phyloP scores from a whole-genome alignment of 2,329 filamentous ascomycete species.

The Didymella glomerata region DNA sequence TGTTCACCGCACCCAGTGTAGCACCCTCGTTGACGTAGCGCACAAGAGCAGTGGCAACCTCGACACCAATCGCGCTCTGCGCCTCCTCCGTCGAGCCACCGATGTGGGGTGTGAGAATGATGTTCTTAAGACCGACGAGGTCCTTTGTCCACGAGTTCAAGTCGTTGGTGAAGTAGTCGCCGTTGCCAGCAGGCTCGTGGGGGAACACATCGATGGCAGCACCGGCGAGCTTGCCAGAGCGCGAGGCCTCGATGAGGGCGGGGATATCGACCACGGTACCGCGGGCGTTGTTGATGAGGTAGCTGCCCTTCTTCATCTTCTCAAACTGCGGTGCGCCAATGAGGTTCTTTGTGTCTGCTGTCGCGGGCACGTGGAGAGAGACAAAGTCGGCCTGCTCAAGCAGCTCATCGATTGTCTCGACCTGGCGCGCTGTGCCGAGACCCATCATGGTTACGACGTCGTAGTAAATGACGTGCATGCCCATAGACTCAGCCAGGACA shows the following conservation, averaged over 20 bases:
- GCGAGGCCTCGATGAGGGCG: conserved; percentile 86
- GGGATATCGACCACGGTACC: conserved; percentile 95
- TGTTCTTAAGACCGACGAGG: conserved; percentile 83
- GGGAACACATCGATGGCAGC: conserved; percentile 98
- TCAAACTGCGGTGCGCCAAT: conserved; percentile 81
- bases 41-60: conserved; percentile 87
- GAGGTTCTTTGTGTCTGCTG: conserved; percentile 91
- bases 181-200: conserved; percentile 90
- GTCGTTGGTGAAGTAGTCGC: conserved; percentile 87
- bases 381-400: conserved; percentile 87
- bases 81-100: conserved; percentile 98
- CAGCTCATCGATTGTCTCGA: conserved; percentile 77
- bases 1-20: conserved; percentile 90
- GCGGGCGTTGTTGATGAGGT: conserved; percentile 95
- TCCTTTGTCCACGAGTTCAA: conserved; percentile 89
- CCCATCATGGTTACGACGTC: conserved; percentile 95
- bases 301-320: conserved; percentile 91
- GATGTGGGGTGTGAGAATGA: conserved; percentile 96
- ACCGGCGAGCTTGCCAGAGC: conserved; percentile 85
- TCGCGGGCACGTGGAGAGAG: conserved; percentile 91
- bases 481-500: conserved; percentile 95
- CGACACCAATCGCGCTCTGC: conserved; percentile 92
- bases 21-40: conserved; percentile 95
- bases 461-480: conserved; percentile 97
- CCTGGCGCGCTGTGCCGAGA: conserved; percentile 85